A percentile compares a stretch with the other conserved stretches of the same genome.
Conservation (phyloP, 2,329 filamentous ascomycete genomes). For the Thelonectria blattea region DNA sequence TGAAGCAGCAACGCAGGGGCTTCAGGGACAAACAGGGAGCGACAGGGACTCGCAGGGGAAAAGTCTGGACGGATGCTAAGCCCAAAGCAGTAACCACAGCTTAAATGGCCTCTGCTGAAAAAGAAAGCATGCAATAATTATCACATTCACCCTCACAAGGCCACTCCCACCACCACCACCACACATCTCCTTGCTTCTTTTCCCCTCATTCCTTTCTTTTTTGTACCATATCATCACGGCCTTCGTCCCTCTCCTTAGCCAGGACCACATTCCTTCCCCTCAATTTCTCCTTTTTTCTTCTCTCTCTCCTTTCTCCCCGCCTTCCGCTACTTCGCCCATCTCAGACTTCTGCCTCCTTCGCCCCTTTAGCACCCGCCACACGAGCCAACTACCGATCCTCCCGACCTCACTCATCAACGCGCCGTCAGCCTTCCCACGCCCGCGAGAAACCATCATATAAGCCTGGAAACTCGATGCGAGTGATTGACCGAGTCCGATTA, state of each 20-base stretch:
- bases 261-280: slow-evolving; percentile 21
- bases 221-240: slow-evolving; percentile 5
- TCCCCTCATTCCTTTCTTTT: slow-evolving; percentile 30
- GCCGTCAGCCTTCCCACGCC: slow-evolving; percentile 21
- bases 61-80: slow-evolving; percentile 8
- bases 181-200: slow-evolving; percentile 16
- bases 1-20: neutral
- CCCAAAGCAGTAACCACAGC: slow-evolving; percentile 17
- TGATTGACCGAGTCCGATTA: slow-evolving; percentile 3
- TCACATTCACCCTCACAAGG: neutral
- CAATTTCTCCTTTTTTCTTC: slow-evolving; percentile 13
- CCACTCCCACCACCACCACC: slow-evolving; percentile 13
- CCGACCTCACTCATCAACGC: slow-evolving; percentile 32
- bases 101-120: slow-evolving; percentile 11
- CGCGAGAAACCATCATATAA: slow-evolving; percentile 7
- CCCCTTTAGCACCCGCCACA: slow-evolving; percentile 34
- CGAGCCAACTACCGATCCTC: slow-evolving; percentile 36
- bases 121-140: no score
- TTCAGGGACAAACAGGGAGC: neutral
- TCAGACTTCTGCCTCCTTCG: slow-evolving; percentile 11
- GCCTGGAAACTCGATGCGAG: slow-evolving; percentile 9
- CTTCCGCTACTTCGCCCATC: slow-evolving; percentile 16
- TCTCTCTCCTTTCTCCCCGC: slow-evolving; percentile 13
- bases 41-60: slow-evolving; percentile 1
- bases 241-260: slow-evolving; percentile 1